Evolutionary conservation across 495 filamentous ascomycete species (phyloP), one percentile per base, ranked within the genome.

Genomic region (Talaromyces proteolyticus): DNA sequence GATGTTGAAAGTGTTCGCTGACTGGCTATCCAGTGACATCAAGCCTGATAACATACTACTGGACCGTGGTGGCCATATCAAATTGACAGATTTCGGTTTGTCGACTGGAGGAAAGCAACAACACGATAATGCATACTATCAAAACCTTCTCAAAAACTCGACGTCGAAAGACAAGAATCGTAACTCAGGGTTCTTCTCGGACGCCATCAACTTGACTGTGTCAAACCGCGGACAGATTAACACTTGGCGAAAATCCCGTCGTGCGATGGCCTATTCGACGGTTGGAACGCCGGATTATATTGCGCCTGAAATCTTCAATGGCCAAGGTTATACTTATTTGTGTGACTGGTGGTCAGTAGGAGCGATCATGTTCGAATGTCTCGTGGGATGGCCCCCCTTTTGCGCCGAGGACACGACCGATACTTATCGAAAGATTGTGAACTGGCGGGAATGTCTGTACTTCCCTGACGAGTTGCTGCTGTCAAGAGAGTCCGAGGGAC

Each of bases 291-390:
- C 93, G 6, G 93, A 99, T 66, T 99, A 99, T 63, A 98, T 98
- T 64, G 93, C 93, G 0, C 93, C 93, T 2, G 93, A 99, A 61
- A 97, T 99, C 55, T 99, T 99, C 70, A 90, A 86, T 23, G 91
- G 93, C 34, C 85, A 94, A 58, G 93, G 93, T 38, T 99, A 99
- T 68, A 85, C 87, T 38, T 94, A 89, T 57, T 85, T 92, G 59
- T 99, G 93, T 60, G 93, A 99, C 75, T 99, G 93, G 93, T 99
- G 93, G 93, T 91, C 86, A 26, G 77, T 99, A 24, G 93, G 93
- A 51, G 96, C 93, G 25, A 99, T 99, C 70, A 99, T 97, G 93
- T 99, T 97, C 58, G 93, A 99, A 66, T 99, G 93, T 73, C 80
- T 97, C 43, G 90, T 99, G 52, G 93, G 93, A 49, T 99, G 93